These are phyloP conservation scores for Phytophthora pinifolia DNA, from an alignment of 352 stramenopile species.

Conservation along the genomic window DNA sequence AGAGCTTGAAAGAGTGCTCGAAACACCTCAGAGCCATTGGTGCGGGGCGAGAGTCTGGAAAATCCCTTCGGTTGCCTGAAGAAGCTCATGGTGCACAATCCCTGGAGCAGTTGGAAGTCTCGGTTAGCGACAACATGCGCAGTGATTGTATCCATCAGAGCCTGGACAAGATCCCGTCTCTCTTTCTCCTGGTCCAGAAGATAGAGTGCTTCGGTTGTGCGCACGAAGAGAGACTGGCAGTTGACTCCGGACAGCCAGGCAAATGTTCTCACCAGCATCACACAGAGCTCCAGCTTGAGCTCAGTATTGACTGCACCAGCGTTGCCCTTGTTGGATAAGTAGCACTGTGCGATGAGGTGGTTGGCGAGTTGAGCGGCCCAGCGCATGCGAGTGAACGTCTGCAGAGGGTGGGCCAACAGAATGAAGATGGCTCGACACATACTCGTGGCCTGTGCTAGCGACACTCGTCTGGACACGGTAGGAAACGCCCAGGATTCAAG, in stretches of 20 bases:
- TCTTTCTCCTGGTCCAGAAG: slow-evolving; percentile 67
- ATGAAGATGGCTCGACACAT: slow-evolving; percentile 68
- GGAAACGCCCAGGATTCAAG: slow-evolving; percentile 62
- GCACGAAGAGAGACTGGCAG: slow-evolving; percentile 46
- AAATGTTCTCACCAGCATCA: slow-evolving; percentile 61
- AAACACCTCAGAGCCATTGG: slow-evolving; percentile 44
- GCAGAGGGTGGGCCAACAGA: slow-evolving; percentile 66
- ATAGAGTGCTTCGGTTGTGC: slow-evolving; percentile 59
- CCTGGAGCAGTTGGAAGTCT: slow-evolving; percentile 57
- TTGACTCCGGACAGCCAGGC: slow-evolving; percentile 51
- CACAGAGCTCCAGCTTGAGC: slow-evolving; percentile 53
- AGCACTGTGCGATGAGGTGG: slow-evolving; percentile 65
- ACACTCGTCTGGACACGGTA: slow-evolving; percentile 45
- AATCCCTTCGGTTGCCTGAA: slow-evolving; percentile 34
- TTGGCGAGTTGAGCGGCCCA: slow-evolving; percentile 44
- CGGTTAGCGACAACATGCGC: slow-evolving; percentile 37
- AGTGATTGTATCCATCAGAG: slow-evolving; percentile 43
- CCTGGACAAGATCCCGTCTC: slow-evolving; percentile 42
- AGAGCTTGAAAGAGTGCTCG: slow-evolving; percentile 57
- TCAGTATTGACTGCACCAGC: slow-evolving; percentile 18
- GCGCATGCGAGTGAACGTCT: slow-evolving; percentile 50
- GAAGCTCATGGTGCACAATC: slow-evolving; percentile 49
- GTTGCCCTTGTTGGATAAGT: slow-evolving; percentile 44
- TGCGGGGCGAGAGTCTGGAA: slow-evolving; percentile 39
- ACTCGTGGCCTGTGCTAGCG: slow-evolving; percentile 46